phyloP scores from a whole-genome alignment of 305 asterid genomes.

The Fraxinus floribunda region DNA sequence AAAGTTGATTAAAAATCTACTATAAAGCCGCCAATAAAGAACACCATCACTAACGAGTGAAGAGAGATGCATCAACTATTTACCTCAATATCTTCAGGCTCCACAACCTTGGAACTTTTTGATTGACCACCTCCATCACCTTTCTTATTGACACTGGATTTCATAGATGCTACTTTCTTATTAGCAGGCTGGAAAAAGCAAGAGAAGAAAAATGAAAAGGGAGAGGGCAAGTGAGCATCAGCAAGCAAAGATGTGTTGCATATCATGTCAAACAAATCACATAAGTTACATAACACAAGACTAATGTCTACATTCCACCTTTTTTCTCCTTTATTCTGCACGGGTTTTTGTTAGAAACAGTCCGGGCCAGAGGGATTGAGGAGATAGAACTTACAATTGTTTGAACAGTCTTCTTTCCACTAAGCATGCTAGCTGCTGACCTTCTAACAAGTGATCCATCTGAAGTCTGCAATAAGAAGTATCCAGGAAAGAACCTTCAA shows the following conservation, averaged over 20 bases:
- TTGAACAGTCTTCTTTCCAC: slow-evolving; percentile 74
- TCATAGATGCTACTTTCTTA: slow-evolving; percentile 66
- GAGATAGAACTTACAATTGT: slow-evolving; percentile 61
- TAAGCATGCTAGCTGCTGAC: slow-evolving; percentile 99
- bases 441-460: slow-evolving; percentile 63
- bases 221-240: slow-evolving; percentile 19
- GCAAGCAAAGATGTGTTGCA: slow-evolving; percentile 11
- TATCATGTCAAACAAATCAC: background rate
- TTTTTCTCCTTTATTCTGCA: background rate
- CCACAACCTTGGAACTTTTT: slow-evolving; percentile 63
- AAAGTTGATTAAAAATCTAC: slow-evolving; percentile 18
- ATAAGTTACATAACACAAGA: background rate
- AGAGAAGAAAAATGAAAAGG: slow-evolving; percentile 12
- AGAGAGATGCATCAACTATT: slow-evolving; percentile 2
- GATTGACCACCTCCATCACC: slow-evolving; percentile 67
- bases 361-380: slow-evolving; percentile 2
- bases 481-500: slow-evolving; percentile 15
- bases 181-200: slow-evolving; percentile 57
- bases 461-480: slow-evolving; percentile 55
- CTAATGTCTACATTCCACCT: background rate
- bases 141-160: slow-evolving; percentile 64
- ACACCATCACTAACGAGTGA: slow-evolving; percentile 3
- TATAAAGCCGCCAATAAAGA: background rate
- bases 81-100: slow-evolving; percentile 92
- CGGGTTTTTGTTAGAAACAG: background rate